phyloP scores from a whole-genome alignment of 179 eudicot species.

The Gypsophila paniculata region DNA sequence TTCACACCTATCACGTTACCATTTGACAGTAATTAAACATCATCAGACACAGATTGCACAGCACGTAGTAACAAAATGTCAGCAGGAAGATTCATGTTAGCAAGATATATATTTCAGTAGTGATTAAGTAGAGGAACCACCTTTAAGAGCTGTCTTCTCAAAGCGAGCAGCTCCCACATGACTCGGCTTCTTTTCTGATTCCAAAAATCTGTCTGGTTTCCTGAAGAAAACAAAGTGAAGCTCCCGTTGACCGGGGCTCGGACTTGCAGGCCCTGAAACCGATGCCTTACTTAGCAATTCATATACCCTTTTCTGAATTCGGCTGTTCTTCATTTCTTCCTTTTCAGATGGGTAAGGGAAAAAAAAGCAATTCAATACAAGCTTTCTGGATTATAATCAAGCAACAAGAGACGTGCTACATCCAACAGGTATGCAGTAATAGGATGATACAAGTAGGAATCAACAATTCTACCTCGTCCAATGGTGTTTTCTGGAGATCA shows the following conservation, averaged over 20 bases:
- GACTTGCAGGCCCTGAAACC: slow-evolving; percentile 33
- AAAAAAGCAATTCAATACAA: neutral
- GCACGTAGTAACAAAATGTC: too few relatives aligned
- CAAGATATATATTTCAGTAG: neutral
- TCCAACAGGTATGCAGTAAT: neutral
- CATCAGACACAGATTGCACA: too few relatives aligned
- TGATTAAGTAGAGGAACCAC: slow-evolving; percentile 30
- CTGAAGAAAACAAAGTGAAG: slow-evolving; percentile 85
- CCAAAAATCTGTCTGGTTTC: slow-evolving; percentile 60
- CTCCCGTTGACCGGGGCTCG: slow-evolving; percentile 55
- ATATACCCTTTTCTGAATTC: slow-evolving; percentile 67
- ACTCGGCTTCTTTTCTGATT: slow-evolving; percentile 46
- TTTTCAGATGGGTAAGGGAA: slow-evolving; percentile 28
- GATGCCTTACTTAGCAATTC: slow-evolving; percentile 78
- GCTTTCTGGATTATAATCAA: neutral
- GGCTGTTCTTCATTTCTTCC: slow-evolving; percentile 78
- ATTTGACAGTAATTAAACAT: too few relatives aligned
- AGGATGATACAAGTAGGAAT: neutral
- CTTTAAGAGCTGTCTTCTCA: slow-evolving; percentile 81
- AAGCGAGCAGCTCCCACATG: slow-evolving; percentile 61
- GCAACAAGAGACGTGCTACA: slow-evolving; percentile 8
- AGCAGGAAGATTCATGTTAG: too few relatives aligned
- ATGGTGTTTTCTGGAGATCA: slow-evolving; percentile 62
- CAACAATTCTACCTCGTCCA: slow-evolving; percentile 60
- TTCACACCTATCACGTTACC: too few relatives aligned